Conservation (phyloP, 164 flowering plant genomes). For the Macadamia integrifolia region DNA sequence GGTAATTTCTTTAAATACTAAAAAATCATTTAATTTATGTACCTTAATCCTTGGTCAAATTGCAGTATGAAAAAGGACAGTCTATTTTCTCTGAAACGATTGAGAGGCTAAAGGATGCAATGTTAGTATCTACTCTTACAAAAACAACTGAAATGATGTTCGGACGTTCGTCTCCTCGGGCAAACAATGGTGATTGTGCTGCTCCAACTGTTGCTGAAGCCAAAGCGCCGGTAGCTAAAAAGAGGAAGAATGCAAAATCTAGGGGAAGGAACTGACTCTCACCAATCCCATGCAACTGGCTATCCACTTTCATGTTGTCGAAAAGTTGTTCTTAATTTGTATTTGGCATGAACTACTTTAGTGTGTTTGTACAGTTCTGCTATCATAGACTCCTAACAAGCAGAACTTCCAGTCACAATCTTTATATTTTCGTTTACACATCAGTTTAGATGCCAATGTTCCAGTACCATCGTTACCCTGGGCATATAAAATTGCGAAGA, state of each 20-base stretch:
- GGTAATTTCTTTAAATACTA: not conserved
- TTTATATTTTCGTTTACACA: no score
- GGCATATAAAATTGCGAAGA: no score
- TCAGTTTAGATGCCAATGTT: no score
- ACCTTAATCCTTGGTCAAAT: not conserved
- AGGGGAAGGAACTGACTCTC: no score
- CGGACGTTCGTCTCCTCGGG: slow-evolving; percentile 13
- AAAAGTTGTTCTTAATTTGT: no score
- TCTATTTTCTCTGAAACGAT: slow-evolving; percentile 8
- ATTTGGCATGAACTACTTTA: no score
- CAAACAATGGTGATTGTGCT: slow-evolving; percentile 2
- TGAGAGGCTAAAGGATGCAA: slow-evolving; percentile 31
- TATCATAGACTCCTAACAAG: no score
- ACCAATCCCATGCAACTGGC: no score
- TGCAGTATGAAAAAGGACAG: slow-evolving; percentile 35
- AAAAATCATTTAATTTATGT: not conserved
- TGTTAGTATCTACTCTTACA: slow-evolving; percentile 18
- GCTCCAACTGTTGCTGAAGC: slow-evolving; percentile 1
- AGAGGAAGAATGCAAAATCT: slow-evolving; percentile 7
- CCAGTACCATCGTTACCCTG: no score
- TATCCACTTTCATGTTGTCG: no score
- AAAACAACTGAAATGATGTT: slow-evolving; percentile 25
- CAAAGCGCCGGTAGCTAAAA: slow-evolving; percentile 7
- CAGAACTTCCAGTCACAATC: no score
- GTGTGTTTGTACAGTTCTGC: no score